These are phyloP conservation scores for Epicoccum nigrum DNA, from an alignment of 2,329 filamentous ascomycete species.

Conservation along the genomic window DNA sequence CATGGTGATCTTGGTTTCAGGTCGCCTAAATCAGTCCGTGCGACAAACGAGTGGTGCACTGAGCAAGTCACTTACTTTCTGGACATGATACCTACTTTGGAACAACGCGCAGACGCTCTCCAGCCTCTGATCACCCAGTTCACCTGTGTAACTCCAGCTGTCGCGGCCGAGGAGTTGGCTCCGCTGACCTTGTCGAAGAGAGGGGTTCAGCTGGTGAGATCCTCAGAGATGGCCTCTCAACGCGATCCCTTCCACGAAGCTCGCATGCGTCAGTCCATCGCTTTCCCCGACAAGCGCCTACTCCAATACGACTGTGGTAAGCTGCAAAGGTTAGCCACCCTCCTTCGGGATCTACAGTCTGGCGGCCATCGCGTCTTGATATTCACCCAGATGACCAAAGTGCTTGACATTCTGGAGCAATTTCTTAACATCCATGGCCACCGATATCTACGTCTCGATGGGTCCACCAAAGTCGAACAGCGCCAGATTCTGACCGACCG, in stretches of 20 bases:
- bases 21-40: conserved; percentile 30
- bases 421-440: conserved; percentile 98
- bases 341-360: conserved; percentile 84
- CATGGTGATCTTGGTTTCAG: conserved; percentile 41
- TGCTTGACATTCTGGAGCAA: conserved; percentile 94
- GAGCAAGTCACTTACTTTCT: conserved; percentile 69
- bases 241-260: conserved; percentile 90
- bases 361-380: conserved; percentile 94
- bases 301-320: conserved; percentile 98
- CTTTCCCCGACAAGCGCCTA: conserved; percentile 95
- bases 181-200: conserved; percentile 67
- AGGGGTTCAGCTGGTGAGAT: conserved; percentile 61
- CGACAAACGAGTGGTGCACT: conserved; percentile 70
- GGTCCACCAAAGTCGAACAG: conserved; percentile 94
- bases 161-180: conserved; percentile 78
- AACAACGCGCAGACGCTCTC: conserved; percentile 73
- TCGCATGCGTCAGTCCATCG: conserved; percentile 89
- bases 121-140: conserved; percentile 84
- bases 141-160: conserved; percentile 88
- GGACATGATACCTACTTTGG: conserved; percentile 74
- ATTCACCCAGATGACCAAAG: conserved; percentile 99
- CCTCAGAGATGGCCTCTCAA: conserved; percentile 61
- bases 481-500: conserved; percentile 93
- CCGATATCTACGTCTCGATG: conserved; percentile 94
- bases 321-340: conserved; percentile 83